phyloP scores from a whole-genome alignment of 176 grass and related monocot species.

The Oryza glaberrima region DNA sequence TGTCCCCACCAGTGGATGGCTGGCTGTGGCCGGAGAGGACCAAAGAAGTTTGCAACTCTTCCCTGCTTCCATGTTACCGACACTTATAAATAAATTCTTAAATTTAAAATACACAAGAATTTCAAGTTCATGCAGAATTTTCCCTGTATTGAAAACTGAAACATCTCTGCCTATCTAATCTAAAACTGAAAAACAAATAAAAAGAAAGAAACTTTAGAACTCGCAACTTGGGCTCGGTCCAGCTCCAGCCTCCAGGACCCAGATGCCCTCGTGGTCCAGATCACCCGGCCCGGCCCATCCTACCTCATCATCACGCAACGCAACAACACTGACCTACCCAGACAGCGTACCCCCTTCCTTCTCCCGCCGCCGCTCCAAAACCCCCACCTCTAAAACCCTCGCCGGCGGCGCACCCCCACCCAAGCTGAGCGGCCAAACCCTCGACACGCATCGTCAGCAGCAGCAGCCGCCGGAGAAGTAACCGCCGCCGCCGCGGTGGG shows the following conservation, averaged over 20 bases:
- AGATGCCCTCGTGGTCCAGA: too few relatives aligned
- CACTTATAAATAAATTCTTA: too few relatives aligned
- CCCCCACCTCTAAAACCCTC: conserved; percentile 48
- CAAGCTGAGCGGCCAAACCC: background rate
- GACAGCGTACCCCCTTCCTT: background rate
- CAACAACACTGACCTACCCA: conserved; percentile 29
- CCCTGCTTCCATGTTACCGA: background rate
- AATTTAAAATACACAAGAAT: background rate
- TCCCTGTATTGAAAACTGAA: background rate
- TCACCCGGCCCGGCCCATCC: background rate
- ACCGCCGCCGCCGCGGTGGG: background rate
- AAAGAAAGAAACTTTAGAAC: background rate
- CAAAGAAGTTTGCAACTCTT: too few relatives aligned
- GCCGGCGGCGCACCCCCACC: conserved; percentile 37
- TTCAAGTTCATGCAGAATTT: background rate
- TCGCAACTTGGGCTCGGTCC: background rate
- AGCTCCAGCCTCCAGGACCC: background rate
- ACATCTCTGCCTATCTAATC: background rate
- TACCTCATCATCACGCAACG: background rate
- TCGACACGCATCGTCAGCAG: background rate
- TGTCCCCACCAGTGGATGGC: too few relatives aligned
- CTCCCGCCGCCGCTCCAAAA: conserved; percentile 49
- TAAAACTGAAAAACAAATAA: background rate
- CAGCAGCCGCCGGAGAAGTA: background rate
- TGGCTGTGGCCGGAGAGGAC: too few relatives aligned